Conservation (phyloP, 2,329 filamentous ascomycete species). For the Botrytis squamosa region DNA sequence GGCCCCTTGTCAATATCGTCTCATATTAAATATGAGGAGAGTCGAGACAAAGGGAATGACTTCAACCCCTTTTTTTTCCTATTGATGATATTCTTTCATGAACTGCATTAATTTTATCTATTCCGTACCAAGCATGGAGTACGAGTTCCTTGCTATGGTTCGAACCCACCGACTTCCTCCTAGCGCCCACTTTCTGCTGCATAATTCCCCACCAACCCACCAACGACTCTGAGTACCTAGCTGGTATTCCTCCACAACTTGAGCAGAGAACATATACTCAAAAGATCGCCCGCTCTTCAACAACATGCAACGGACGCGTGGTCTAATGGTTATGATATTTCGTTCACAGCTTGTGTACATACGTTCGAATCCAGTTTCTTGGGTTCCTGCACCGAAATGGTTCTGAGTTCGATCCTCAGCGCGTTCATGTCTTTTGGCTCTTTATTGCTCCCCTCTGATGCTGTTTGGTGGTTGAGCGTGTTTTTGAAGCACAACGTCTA, state of each 20-base stretch:
- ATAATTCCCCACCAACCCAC: not conserved
- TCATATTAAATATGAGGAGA: constrained; percentile 2
- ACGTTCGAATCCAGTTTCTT: not conserved
- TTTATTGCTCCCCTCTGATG: not conserved
- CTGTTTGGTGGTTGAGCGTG: no score
- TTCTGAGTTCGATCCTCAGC: constrained; percentile 39
- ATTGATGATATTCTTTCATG: not conserved
- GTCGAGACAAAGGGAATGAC: not conserved
- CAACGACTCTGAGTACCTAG: not conserved
- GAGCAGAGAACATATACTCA: no score
- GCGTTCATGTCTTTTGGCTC: constrained; percentile 14
- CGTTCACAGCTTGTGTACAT: constrained; percentile 30
- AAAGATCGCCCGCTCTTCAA: rapidly evolving
- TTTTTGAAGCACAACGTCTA: not conserved
- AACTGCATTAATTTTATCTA: constrained; percentile 9
- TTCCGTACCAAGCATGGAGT: not conserved
- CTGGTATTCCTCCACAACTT: not conserved
- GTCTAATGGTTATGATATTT: constrained; percentile 38
- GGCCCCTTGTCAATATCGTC: not conserved
- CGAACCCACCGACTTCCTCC: not conserved
- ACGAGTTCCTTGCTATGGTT: not conserved
- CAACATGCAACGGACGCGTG: not conserved
- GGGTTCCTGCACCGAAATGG: constrained; percentile 22
- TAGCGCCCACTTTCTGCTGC: not conserved
- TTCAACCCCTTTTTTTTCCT: constrained; percentile 4